Evolutionary conservation across 1,284 basidiomycete genomes (phyloP), one percentile per base, ranked within the genome.

Genomic region (Irpex rosettiformis): DNA sequence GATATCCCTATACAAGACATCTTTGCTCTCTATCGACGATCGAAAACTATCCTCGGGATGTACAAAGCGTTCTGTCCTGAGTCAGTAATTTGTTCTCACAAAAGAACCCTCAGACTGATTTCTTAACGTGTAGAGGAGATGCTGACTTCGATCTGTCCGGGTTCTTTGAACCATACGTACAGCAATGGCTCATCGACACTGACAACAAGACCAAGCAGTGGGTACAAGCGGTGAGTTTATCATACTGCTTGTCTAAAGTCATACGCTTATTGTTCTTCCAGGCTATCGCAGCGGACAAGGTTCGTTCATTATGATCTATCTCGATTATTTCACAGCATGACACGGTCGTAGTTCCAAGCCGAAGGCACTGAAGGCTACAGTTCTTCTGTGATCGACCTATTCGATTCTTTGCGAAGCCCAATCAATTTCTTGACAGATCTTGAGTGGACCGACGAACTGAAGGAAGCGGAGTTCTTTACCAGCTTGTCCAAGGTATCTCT

Each of bases 331-430:
- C 22, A 54, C 22, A 21, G 22, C 24, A n/a, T n/a, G n/a, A 37
- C 33, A 25, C 56, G 22, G 37, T 55, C 11, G 33, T 65, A 94
- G 91, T 97, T 96, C 68, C 83, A 93, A 70, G 87, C 94, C 2
- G 91, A 94, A 66, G 87, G 87, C 45, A 72, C 82, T 2, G 91
- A 93, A 65, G 89, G 91, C 0, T 94, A 97, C 68, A 96, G 94
- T 68, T 96, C 94, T 40, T 98, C 96, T 0, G 96, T 99, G 58
- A 88, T 96, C 43, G 97, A 99, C 73, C 79, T 99, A 1, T 98
- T 98, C 68, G 94, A 94, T 59, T 98, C 96, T 1, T 81, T 98
- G 60, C 86, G 92, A 58, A 96, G 93, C 68, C 94, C 96, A 0
- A 89, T 96, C 65, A 83, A 86, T 56, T 96, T 97, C 72, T 76